Conservation (phyloP, 345 rosid species). For the Laguncularia racemosa region DNA sequence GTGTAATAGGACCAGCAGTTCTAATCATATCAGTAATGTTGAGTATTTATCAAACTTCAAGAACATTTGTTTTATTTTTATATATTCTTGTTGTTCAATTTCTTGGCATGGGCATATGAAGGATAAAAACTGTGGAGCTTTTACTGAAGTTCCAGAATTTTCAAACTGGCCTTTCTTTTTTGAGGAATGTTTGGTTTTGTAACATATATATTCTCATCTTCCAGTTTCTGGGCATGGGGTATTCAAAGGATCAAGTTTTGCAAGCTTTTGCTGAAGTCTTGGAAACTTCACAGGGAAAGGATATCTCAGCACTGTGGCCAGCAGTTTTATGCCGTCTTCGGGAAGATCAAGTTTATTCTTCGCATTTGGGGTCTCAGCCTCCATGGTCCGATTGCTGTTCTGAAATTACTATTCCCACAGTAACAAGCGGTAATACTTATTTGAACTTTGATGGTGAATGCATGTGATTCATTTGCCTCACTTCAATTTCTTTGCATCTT, state of each 20-base stretch:
- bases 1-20: too few relatives aligned
- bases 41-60: too few relatives aligned
- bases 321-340: constrained; percentile 59
- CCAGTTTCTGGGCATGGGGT: constrained; percentile 55
- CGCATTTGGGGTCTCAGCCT: not conserved
- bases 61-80: too few relatives aligned
- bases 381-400: not conserved
- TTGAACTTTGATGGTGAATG: too few relatives aligned
- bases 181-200: not conserved
- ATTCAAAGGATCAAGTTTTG: constrained; percentile 50
- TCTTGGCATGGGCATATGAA: too few relatives aligned
- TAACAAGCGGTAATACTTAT: not conserved
- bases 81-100: too few relatives aligned
- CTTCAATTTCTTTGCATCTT: constrained; percentile 5
- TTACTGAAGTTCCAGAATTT: not conserved
- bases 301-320: constrained; percentile 55
- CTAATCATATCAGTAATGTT: too few relatives aligned
- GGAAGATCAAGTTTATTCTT: constrained; percentile 53
- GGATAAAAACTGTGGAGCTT: too few relatives aligned
- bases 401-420: not conserved
- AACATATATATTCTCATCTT: constrained; percentile 7
- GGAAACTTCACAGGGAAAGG: constrained; percentile 43
- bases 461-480: not conserved
- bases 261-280: constrained; percentile 52
- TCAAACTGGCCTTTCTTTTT: not conserved